Conservation (phyloP, 345 rosid species). For the Salix udensis region DNA sequence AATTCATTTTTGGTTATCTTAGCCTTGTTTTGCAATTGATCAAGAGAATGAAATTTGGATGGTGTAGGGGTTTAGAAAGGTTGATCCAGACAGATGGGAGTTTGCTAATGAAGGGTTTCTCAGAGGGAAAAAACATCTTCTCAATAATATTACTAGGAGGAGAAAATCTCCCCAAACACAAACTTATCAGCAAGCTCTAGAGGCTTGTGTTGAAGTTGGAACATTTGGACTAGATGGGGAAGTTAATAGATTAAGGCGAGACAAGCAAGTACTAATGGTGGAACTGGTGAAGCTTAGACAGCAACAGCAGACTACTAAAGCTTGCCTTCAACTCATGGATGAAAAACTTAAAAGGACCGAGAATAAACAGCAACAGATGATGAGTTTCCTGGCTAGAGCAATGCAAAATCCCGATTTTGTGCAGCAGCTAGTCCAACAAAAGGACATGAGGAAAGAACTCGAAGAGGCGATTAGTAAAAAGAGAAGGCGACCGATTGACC, state of each 20-base stretch:
- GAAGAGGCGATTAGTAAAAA: slow-evolving; percentile 53
- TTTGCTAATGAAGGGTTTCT: slow-evolving; percentile 72
- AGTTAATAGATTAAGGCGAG: slow-evolving; percentile 47
- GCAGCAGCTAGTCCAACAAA: slow-evolving; percentile 48
- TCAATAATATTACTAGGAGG: slow-evolving; percentile 50
- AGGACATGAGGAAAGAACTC: slow-evolving; percentile 47
- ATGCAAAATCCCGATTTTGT: slow-evolving; percentile 60
- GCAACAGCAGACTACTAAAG: slow-evolving; percentile 54
- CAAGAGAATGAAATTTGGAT: slow-evolving; percentile 23
- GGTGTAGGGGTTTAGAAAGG: slow-evolving; percentile 86
- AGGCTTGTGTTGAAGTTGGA: slow-evolving; percentile 63
- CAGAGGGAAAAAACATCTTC: slow-evolving; percentile 65
- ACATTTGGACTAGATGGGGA: slow-evolving; percentile 62
- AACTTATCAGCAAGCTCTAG: slow-evolving; percentile 44
- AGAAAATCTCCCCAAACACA: slow-evolving; percentile 39
- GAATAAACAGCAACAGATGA: slow-evolving; percentile 61
- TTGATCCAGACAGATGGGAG: slow-evolving; percentile 95
- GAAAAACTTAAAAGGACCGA: slow-evolving; percentile 53
- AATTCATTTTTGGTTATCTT: neutral
- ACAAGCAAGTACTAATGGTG: slow-evolving; percentile 58
- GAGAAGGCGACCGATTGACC: slow-evolving; percentile 49
- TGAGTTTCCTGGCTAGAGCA: slow-evolving; percentile 70
- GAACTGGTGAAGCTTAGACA: slow-evolving; percentile 64
- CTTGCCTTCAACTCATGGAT: slow-evolving; percentile 46
- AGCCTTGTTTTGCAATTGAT: slow-evolving; percentile 8